phyloP scores from a whole-genome alignment of 1,284 basidiomycete genomes.

The Trichosporon coremiiforme region DNA sequence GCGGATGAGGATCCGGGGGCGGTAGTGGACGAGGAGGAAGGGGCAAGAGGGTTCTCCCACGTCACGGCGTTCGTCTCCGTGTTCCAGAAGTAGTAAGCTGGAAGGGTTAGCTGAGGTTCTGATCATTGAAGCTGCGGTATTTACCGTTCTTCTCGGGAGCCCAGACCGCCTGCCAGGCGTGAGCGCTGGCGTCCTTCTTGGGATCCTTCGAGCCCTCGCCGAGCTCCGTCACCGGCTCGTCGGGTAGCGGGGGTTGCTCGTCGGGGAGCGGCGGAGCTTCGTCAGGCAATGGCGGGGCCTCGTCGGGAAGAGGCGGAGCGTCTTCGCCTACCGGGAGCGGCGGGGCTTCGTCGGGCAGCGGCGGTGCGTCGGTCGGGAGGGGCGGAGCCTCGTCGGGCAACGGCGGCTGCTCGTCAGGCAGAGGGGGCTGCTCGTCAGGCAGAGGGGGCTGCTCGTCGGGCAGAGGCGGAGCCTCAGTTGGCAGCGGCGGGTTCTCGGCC shows the following conservation, averaged over 20 bases:
- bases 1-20: conserved; percentile 57
- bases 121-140: conserved; percentile 7
- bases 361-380: not conserved
- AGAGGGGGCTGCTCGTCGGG: conserved; percentile 5
- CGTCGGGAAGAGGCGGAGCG: not conserved
- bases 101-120: not conserved
- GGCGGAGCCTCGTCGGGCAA: not conserved
- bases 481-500: not conserved
- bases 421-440: conserved; percentile 3
- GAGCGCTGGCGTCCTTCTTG: conserved; percentile 18
- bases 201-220: conserved; percentile 10
- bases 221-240: conserved; percentile 5
- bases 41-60: conserved; percentile 76
- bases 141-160: conserved; percentile 69
- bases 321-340: not conserved
- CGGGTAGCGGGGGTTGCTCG: conserved; percentile 6
- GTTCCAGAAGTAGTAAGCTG: conserved; percentile 87
- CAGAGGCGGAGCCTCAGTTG: not conserved
- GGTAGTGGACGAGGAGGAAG: conserved; percentile 41
- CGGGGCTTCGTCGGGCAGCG: not conserved
- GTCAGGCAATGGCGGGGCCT: conserved; percentile 15
- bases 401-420: conserved; percentile 3
- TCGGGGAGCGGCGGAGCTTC: conserved; percentile 13
- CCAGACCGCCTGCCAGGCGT: conserved; percentile 79
- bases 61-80: conserved; percentile 76